phyloP scores from a whole-genome alignment of 306 rosid genomes.

The Prunus kanzakura region DNA sequence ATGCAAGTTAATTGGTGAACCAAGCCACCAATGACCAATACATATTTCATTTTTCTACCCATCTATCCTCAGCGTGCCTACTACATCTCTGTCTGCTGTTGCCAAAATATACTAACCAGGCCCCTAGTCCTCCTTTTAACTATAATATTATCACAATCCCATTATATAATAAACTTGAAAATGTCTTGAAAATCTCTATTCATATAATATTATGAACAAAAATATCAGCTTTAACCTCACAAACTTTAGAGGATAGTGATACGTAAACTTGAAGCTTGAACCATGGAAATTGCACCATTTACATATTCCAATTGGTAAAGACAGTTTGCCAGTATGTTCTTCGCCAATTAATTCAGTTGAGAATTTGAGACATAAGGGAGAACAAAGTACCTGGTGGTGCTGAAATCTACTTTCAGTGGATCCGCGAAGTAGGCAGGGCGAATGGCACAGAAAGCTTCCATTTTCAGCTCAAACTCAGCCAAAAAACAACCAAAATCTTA shows the following conservation, averaged over 20 bases:
- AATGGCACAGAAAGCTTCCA: slow-evolving; percentile 25
- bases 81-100: background rate
- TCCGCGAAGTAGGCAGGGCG: slow-evolving; percentile 11
- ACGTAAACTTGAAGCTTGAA: background rate
- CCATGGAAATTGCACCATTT: slow-evolving; percentile 3
- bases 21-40: background rate
- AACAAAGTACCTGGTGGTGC: slow-evolving; percentile 24
- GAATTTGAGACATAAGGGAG: background rate
- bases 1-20: background rate
- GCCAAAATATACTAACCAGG: background rate
- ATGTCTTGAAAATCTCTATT: background rate
- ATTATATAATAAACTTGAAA: background rate
- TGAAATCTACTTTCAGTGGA: slow-evolving; percentile 7
- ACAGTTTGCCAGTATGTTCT: no score
- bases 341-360: no score
- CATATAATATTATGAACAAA: background rate
- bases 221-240: background rate
- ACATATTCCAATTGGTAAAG: background rate
- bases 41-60: background rate
- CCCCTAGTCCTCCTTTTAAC: background rate
- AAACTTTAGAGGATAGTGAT: slow-evolving; percentile 2
- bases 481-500: background rate
- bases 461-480: slow-evolving; percentile 7
- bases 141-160: background rate
- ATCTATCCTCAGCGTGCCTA: background rate